Conservation (phyloP, 768 basidiomycete genomes). For the Hericium erinaceus region DNA sequence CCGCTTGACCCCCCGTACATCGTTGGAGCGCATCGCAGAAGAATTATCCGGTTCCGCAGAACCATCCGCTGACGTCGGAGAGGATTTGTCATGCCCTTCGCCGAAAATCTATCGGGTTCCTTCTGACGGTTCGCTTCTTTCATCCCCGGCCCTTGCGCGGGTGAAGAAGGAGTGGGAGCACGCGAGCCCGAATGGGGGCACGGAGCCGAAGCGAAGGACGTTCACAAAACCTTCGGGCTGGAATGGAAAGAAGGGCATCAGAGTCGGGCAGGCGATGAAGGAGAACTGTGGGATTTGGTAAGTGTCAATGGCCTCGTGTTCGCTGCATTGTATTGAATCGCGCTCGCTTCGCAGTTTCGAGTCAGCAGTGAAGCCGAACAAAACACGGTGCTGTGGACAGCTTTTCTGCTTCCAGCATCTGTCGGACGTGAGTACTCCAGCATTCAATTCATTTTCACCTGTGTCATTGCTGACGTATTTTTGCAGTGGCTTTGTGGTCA, state of each 20-base stretch:
- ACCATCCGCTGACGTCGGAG: not conserved
- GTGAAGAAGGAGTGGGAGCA: constrained; percentile 1
- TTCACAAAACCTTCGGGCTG: constrained; percentile 2
- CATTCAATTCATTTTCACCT: not conserved
- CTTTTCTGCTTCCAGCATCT: constrained; percentile 15
- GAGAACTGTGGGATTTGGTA: constrained; percentile 16
- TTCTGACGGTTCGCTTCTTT: not conserved
- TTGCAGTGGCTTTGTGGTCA: constrained; percentile 9
- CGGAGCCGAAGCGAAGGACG: not conserved
- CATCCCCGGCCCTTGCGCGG: not conserved
- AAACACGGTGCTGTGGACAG: constrained; percentile 14
- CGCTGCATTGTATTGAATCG: not conserved
- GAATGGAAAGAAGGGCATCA: constrained; percentile 14
- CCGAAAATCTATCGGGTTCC: not conserved
- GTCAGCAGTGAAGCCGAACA: constrained; percentile 13
- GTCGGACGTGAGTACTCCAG: constrained; percentile 9
- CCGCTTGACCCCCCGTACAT: constrained; percentile 5
- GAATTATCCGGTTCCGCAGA: constrained; percentile 1
- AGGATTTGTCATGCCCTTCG: not conserved
- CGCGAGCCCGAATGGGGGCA: not conserved
- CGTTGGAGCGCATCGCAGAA: constrained; percentile 14
- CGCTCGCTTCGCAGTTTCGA: constrained; percentile 9
- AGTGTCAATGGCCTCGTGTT: constrained; percentile 1
- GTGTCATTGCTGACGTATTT: not conserved
- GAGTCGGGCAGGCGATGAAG: constrained; percentile 4